These are phyloP conservation scores for Penicillium crustosum DNA, from an alignment of 2,329 filamentous ascomycete genomes.

Conservation along the genomic window DNA sequence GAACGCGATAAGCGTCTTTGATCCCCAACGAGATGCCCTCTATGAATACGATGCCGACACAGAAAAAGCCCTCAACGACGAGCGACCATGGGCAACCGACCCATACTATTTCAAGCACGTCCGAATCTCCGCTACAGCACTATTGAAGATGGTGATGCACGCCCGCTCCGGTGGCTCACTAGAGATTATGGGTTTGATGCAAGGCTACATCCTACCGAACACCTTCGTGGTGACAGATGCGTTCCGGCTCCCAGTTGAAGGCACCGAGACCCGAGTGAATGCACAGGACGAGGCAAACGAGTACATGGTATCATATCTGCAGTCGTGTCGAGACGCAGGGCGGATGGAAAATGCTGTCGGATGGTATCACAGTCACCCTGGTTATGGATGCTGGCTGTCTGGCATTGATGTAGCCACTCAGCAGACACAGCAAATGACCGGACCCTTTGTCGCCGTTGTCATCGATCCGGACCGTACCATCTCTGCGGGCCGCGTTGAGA, in stretches of 20 bases:
- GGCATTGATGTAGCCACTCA: slow-evolving; percentile 95
- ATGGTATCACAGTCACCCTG: slow-evolving; percentile 97
- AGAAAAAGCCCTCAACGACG: slow-evolving; percentile 64
- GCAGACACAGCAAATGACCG: slow-evolving; percentile 80
- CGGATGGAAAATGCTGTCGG: slow-evolving; percentile 89
- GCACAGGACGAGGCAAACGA: slow-evolving; percentile 95
- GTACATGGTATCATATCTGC: slow-evolving; percentile 87
- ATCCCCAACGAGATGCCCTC: slow-evolving; percentile 83
- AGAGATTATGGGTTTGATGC: slow-evolving; percentile 98
- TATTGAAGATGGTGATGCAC: slow-evolving; percentile 99
- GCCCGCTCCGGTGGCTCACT: slow-evolving; percentile 89
- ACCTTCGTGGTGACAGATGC: slow-evolving; percentile 89
- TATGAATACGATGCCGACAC: slow-evolving; percentile 74
- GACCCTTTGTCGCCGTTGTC: slow-evolving; percentile 93
- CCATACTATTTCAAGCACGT: slow-evolving; percentile 89
- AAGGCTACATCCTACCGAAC: slow-evolving; percentile 83
- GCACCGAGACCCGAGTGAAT: slow-evolving; percentile 97
- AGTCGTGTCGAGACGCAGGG: slow-evolving; percentile 71
- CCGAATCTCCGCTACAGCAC: slow-evolving; percentile 86
- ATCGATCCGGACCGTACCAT: slow-evolving; percentile 96
- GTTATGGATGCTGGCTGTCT: slow-evolving; percentile 96
- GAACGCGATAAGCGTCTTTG: slow-evolving; percentile 79
- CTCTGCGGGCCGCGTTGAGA: slow-evolving; percentile 91
- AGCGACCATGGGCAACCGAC: slow-evolving; percentile 74
- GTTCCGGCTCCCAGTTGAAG: slow-evolving; percentile 90